Conservation (phyloP, 2,329 filamentous ascomycete species). For the Ophiostoma fasciatum region DNA sequence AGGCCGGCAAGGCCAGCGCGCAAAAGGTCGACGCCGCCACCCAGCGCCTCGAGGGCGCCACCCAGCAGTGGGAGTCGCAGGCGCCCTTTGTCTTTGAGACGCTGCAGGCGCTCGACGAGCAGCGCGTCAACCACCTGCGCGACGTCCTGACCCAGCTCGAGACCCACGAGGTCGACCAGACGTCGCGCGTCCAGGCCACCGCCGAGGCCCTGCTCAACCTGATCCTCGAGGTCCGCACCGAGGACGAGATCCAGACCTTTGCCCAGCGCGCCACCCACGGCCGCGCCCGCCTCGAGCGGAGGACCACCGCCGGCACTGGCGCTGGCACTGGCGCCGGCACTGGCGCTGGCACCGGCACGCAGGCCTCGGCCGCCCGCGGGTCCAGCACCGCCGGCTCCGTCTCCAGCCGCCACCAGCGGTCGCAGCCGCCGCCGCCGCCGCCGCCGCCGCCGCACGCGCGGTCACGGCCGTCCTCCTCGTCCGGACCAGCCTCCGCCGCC, state of each 20-base stretch:
- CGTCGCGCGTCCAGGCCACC: conserved; percentile 58
- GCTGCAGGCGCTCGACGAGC: conserved; percentile 81
- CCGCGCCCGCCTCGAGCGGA: conserved; percentile 28
- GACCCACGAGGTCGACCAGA: conserved; percentile 80
- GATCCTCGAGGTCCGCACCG: conserved; percentile 74
- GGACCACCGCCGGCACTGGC: conserved; percentile 18
- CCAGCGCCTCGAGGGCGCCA: conserved; percentile 60
- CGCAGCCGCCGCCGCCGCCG: neutral
- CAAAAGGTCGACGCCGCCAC: conserved; percentile 65
- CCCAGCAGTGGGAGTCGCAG: conserved; percentile 81
- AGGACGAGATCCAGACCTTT: conserved; percentile 73
- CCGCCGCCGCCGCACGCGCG: neutral
- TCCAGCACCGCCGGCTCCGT: conserved; percentile 23
- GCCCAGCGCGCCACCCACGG: conserved; percentile 28
- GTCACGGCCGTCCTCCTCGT: no score
- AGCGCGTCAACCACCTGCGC: conserved; percentile 73
- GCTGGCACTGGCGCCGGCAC: neutral
- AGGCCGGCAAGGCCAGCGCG: conserved; percentile 60
- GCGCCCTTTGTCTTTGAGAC: conserved; percentile 91
- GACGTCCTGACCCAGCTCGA: conserved; percentile 86
- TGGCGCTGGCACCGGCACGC: no score
- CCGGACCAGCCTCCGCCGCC: neutral
- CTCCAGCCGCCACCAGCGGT: no score
- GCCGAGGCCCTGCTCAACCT: conserved; percentile 69
- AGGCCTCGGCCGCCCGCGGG: no score